These are phyloP conservation scores for Dianthus caryophyllus DNA, from an alignment of 148 eudicot genomes.

Conservation along the genomic window DNA sequence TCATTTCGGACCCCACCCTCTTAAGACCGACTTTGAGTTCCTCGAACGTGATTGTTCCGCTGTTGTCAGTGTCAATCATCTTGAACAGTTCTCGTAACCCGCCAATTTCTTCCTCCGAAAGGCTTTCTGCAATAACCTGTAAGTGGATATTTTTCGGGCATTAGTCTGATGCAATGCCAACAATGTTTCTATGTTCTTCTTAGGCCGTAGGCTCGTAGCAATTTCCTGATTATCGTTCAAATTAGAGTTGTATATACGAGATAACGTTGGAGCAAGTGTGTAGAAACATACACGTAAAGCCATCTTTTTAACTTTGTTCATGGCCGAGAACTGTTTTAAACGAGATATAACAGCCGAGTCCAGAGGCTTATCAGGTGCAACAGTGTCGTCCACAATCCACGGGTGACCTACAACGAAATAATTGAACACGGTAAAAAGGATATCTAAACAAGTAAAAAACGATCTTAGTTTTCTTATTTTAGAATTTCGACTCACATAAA, in stretches of 20 bases:
- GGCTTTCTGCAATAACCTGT: constrained; percentile 45
- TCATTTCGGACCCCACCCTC: constrained; percentile 41
- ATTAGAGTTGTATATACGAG: too few species aligned
- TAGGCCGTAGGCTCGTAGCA: not conserved
- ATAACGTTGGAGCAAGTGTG: not conserved
- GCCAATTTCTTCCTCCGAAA: constrained; percentile 45
- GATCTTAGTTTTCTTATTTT: not conserved
- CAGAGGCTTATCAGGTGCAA: constrained; percentile 74
- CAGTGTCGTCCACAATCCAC: constrained; percentile 70
- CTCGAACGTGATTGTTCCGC: constrained; percentile 42
- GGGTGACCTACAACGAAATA: constrained; percentile 52
- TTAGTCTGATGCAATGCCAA: constrained; percentile 1
- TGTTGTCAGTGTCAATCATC: constrained; percentile 47
- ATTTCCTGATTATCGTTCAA: not conserved
- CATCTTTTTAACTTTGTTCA: constrained; percentile 86
- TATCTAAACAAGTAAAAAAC: not conserved
- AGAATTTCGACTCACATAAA: constrained; percentile 47
- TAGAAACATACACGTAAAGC: constrained; percentile 55
- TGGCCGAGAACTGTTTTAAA: constrained; percentile 68
- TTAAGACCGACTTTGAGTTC: constrained; percentile 39
- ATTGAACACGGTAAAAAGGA: not conserved
- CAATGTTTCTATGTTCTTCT: too few species aligned
- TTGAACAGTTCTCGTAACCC: constrained; percentile 38
- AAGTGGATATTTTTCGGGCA: constrained; percentile 23
- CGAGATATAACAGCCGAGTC: constrained; percentile 75